These are phyloP conservation scores for Euphrasia confusa DNA, from an alignment of 257 asterid genomes.

Conservation along the genomic window DNA sequence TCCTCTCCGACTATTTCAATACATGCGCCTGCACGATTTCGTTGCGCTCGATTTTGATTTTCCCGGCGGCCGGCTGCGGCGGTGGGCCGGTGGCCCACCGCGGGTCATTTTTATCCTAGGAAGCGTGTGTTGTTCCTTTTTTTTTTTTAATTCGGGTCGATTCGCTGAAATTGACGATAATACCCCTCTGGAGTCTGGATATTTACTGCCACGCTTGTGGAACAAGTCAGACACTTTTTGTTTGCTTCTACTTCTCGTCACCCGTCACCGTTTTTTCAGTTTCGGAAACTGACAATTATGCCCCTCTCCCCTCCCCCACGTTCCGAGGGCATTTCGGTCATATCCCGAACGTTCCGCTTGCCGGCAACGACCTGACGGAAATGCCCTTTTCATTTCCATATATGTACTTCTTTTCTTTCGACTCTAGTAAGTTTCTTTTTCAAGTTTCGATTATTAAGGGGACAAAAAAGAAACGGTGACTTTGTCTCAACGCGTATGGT, in stretches of 20 bases:
- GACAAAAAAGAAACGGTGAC: slow-evolving; percentile 23
- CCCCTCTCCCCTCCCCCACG: slow-evolving; percentile 24
- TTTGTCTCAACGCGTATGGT: slow-evolving; percentile 34
- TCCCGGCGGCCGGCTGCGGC: slow-evolving; percentile 24
- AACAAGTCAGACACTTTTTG: slow-evolving; percentile 30
- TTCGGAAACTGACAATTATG: slow-evolving; percentile 32
- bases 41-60: slow-evolving; percentile 1
- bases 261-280: slow-evolving; percentile 57
- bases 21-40: too few species aligned
- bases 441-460: too few species aligned
- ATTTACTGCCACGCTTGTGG: slow-evolving; percentile 50
- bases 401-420: not conserved
- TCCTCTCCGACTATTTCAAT: too few species aligned
- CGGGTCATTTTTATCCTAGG: slow-evolving; percentile 20
- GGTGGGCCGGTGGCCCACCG: slow-evolving; percentile 26
- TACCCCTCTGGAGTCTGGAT: slow-evolving; percentile 40
- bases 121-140: not conserved
- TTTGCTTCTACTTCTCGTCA: slow-evolving; percentile 25
- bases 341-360: slow-evolving; percentile 27
- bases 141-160: slow-evolving; percentile 10
- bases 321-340: slow-evolving; percentile 19
- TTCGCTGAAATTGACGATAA: slow-evolving; percentile 24
- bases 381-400: not conserved
- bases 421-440: not conserved
- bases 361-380: not conserved